These are phyloP conservation scores for Tausonia pullulans DNA, from an alignment of 1,284 basidiomycete species.

Conservation along the genomic window DNA sequence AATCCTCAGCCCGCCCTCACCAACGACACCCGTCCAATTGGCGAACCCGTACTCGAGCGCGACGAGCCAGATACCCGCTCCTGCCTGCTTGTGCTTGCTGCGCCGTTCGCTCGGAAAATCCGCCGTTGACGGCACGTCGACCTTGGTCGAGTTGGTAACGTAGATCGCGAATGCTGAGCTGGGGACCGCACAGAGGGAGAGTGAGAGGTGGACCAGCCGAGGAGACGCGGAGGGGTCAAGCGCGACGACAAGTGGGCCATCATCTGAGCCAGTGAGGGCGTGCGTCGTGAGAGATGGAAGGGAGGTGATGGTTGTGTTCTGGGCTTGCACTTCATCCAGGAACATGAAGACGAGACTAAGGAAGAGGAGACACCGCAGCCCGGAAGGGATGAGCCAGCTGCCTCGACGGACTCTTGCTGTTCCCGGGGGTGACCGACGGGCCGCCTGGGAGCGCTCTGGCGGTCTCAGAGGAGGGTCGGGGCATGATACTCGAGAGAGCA, in stretches of 20 bases:
- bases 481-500: too few relatives aligned
- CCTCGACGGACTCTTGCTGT: too few relatives aligned
- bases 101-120: not conserved
- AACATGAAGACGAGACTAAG: too few relatives aligned
- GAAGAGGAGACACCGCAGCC: too few relatives aligned
- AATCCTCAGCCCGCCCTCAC: slow-evolving; percentile 2
- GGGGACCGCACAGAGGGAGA: slow-evolving; percentile 6
- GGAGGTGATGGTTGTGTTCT: not conserved
- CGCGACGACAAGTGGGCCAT: not conserved
- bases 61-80: not conserved
- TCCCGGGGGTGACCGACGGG: too few relatives aligned
- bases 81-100: not conserved
- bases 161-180: not conserved
- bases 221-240: not conserved
- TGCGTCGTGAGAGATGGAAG: not conserved
- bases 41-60: not conserved
- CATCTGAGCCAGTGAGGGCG: not conserved
- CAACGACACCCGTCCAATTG: not conserved
- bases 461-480: too few relatives aligned
- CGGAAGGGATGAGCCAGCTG: too few relatives aligned
- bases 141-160: slow-evolving; percentile 3
- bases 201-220: not conserved
- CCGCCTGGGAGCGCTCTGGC: too few relatives aligned
- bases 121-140: not conserved
- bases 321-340: not conserved